Conservation (phyloP, 441 rosid species). For the Populus tomentosa region DNA sequence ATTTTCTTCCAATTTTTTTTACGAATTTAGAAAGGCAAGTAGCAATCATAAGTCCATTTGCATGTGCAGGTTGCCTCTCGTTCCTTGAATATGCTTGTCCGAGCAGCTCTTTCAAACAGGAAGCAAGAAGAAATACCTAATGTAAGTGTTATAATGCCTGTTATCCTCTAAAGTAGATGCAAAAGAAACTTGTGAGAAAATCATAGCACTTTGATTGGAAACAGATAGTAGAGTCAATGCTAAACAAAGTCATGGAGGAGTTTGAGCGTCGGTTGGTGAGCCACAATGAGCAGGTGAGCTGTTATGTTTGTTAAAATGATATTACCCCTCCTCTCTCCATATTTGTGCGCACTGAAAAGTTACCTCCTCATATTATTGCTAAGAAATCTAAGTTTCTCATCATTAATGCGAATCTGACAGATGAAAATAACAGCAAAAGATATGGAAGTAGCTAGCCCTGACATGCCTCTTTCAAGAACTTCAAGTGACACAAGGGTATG, state of each 20-base stretch:
- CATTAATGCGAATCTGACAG: slow-evolving; percentile 30
- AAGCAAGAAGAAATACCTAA: slow-evolving; percentile 78
- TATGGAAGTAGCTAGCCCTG: slow-evolving; percentile 21
- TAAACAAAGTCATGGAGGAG: slow-evolving; percentile 76
- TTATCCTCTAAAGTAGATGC: not conserved
- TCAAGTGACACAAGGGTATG: slow-evolving; percentile 32
- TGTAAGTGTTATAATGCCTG: slow-evolving; percentile 40
- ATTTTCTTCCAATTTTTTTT: not conserved
- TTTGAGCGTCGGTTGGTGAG: slow-evolving; percentile 66
- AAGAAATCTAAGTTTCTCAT: not conserved
- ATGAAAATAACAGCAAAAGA: slow-evolving; percentile 41
- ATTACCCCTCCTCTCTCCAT: not conserved
- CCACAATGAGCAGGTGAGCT: slow-evolving; percentile 59
- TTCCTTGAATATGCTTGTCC: slow-evolving; percentile 55
- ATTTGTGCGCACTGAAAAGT: not conserved
- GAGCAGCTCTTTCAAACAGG: slow-evolving; percentile 55
- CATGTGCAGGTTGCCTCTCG: slow-evolving; percentile 46
- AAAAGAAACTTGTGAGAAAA: not conserved
- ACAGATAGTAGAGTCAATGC: slow-evolving; percentile 88
- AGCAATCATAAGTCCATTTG: slow-evolving; percentile 9
- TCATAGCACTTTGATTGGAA: not conserved
- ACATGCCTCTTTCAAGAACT: slow-evolving; percentile 28
- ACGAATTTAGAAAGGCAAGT: not conserved
- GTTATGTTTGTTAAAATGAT: not conserved
- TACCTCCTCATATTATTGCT: not conserved